Base-by-base conservation (phyloP, 352 stramenopile species). In the Hyaloperonospora brassicae region DNA sequence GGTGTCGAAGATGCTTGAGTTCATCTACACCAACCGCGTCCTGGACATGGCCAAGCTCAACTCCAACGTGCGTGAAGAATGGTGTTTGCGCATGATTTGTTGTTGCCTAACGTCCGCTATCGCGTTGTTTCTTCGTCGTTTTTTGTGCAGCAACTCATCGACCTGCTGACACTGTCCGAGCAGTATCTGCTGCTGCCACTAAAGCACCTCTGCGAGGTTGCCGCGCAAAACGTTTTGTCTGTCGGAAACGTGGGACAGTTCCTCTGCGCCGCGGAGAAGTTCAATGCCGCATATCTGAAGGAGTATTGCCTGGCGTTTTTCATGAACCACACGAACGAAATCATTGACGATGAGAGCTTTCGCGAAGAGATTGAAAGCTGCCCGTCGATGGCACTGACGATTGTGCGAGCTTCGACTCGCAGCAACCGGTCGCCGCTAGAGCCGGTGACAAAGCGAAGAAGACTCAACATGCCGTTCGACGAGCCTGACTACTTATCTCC, bases 1-100 rank as follows among this genome's bases (percentile, higher is more conserved):
- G 65, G 82, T 96, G 38, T 69, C 72, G 44, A 92, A 93, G 72
- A 94, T 96, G 79, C 77, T 96, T 41, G 87, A 96, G 71, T 96
- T 92, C 56, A 91, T 96, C 47, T 96, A 96, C 65, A 95, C 87
- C 2, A 96, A 96, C 62, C 72, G 77, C 10, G 79, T 96, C 7
- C 64, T 77, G 13, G 86, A 95, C 51, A 67, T 96, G 44, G 43
- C 43, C 50, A 88, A 87, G 55, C 69, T 91, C 34, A 83, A 68
- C 41, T 86, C 79, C 1, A 78, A 78, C 35, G 84, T 92, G 68
- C 38, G 76, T 74, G 40, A 5, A 9, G 21, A 35, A 17, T 14
- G 17, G 39, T 40, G 35, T 44, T 47, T n/a, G 12, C 36, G 31
- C 5, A n/a, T 53, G 36, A 35, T 36, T n/a, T n/a, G n/a, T 42